Base-by-base conservation (phyloP, 768 basidiomycete genomes). In the Brasilioporus rufonigricans region DNA sequence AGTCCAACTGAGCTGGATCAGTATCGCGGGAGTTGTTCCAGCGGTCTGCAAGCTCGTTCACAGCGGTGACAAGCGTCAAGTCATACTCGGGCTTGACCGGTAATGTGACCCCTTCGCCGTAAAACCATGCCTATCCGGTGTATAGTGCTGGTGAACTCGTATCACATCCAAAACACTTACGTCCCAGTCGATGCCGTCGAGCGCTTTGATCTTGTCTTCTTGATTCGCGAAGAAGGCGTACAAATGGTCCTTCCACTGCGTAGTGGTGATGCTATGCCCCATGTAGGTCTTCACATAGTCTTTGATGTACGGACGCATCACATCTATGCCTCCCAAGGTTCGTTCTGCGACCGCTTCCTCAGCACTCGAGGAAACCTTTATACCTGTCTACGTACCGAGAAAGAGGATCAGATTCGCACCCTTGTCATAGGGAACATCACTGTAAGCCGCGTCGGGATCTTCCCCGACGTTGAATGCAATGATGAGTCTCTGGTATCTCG, bases 381-480 rank as follows among this genome's bases (percentile, higher is more conserved):
- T 21, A 21, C 12, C 9, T 26, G 6, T 13, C 35, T 2, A 39
- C 50, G 1, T 12, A 89, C 89, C 94, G 21, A 98, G 78, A 66
- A 91, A 80, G 18, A 95, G 80, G 16, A 98, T 74, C 62, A 98
- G 82, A 67, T 93, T 96, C 8, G 91, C 80, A 24, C 96, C 95
- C 73, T 96, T 91, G 68, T 90, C 89, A 60, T 97, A 97, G 2
- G 95, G 89, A 44, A 97, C 77, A 48, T 76, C 67, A 56, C 76
- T 78, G 69, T 87, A 92, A 7, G 89, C 87, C 45, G 87, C 86
- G 64, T 93, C 89, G 1, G 89, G 83, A 64, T 89, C 85, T 71
- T 92, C 82, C 14, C 89, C 87, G 41, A 76, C 68, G 39, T 87
- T 80, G 19, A 89, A 92, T 23, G 83, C 77, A 58, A 91, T 86